A percentile compares a stretch with the other conserved stretches of the same genome.
Conservation (phyloP, 169 alveolate species). For the Plasmodium adleri region DNA sequence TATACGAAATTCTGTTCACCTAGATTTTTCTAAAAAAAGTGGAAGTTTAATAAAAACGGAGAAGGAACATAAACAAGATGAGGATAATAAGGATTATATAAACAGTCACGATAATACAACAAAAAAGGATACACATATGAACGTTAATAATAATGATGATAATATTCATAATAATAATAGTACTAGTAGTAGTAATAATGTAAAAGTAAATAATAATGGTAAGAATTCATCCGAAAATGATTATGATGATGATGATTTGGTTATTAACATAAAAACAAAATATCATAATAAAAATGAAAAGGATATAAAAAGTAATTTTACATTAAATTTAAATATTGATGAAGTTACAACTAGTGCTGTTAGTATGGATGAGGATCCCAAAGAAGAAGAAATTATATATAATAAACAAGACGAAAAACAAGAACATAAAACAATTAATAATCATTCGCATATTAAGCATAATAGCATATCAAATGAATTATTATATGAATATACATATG, state of each 20-base stretch:
- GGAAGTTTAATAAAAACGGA: not conserved
- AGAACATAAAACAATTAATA: not conserved
- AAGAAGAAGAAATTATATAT: not conserved
- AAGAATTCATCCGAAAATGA: not conserved
- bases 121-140: not conserved
- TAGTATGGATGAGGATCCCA: not conserved
- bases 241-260: constrained; percentile 18
- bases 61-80: not conserved
- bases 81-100: not conserved
- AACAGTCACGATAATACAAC: not conserved
- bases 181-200: no score
- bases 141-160: not conserved
- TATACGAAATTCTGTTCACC: not conserved
- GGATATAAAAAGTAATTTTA: constrained; percentile 1
- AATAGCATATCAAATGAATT: not conserved
- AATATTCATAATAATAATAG: not conserved
- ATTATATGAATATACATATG: constrained; percentile 5
- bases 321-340: constrained; percentile 4
- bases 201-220: not conserved
- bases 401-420: not conserved
- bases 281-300: not conserved
- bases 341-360: not conserved
- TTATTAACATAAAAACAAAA: constrained; percentile 7
- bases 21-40: not conserved
- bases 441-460: not conserved